phyloP scores from a whole-genome alignment of 2,329 filamentous ascomycete species.

The Coniochaeta sp. region DNA sequence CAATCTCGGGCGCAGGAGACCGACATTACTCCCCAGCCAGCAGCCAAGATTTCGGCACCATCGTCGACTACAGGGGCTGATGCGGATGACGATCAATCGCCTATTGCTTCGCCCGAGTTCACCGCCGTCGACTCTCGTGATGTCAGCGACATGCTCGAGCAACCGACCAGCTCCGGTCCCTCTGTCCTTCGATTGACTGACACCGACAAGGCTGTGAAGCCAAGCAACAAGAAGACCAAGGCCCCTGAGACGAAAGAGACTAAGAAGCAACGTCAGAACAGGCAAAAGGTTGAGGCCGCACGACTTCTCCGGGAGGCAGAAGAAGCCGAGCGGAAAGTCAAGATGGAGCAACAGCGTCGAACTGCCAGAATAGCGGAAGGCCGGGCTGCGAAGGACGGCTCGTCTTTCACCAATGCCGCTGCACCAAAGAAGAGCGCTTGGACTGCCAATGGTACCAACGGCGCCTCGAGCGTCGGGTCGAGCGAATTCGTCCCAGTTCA shows the following conservation, averaged over 20 bases:
- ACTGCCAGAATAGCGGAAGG: conserved; percentile 76
- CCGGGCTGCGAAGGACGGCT: conserved; percentile 74
- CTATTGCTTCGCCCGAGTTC: conserved; percentile 57
- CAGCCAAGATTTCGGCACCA: conserved; percentile 44
- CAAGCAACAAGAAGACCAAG: conserved; percentile 46
- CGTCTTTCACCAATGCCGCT: conserved; percentile 41
- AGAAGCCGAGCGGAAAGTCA: conserved; percentile 68
- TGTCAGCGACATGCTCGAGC: conserved; percentile 88
- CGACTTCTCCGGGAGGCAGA: conserved; percentile 69
- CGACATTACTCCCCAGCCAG: conserved; percentile 29
- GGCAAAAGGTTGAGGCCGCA: conserved; percentile 76
- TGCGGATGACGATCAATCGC: conserved; percentile 74
- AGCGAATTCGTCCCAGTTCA: conserved; percentile 30
- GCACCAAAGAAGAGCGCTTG: conserved; percentile 29
- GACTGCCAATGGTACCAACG: conserved; percentile 31
- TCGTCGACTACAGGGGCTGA: conserved; percentile 69
- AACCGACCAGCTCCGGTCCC: conserved; percentile 52
- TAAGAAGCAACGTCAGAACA: conserved; percentile 94
- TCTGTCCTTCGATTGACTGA: conserved; percentile 74
- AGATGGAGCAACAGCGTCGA: conserved; percentile 78
- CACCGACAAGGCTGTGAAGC: conserved; percentile 46
- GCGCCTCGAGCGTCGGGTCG: conserved; percentile 33
- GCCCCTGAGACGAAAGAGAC: conserved; percentile 60
- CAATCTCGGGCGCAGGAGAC: conserved; percentile 54
- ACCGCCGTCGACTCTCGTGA: conserved; percentile 54